These are phyloP conservation scores for Ophiostoma himal-ulmi DNA, from an alignment of 2,329 filamentous ascomycete species.

Conservation along the genomic window DNA sequence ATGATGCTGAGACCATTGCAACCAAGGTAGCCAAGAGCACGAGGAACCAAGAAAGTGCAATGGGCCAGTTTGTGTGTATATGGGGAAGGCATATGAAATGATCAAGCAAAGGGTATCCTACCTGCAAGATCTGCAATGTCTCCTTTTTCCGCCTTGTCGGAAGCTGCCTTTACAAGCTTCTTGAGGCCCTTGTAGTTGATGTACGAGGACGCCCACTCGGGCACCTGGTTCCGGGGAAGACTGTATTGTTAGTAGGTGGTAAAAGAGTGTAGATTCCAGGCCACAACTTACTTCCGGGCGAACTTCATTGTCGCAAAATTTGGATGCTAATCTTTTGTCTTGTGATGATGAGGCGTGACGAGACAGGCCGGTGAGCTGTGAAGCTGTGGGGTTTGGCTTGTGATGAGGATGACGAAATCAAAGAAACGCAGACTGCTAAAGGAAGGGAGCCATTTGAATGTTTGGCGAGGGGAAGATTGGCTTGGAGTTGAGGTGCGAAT, in stretches of 20 bases:
- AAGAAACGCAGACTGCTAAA: constrained; percentile 7
- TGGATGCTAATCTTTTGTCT: not conserved
- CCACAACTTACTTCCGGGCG: constrained; percentile 33
- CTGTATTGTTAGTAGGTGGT: constrained; percentile 18
- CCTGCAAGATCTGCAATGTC: constrained; percentile 83
- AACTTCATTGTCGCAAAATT: constrained; percentile 33
- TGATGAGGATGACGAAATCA: not conserved
- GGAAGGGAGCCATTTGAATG: constrained; percentile 8
- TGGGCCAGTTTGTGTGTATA: not conserved
- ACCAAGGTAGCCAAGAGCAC: not conserved
- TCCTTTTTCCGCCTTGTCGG: constrained; percentile 59
- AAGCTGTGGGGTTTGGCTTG: not conserved
- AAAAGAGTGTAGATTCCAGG: not conserved
- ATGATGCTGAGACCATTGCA: not conserved
- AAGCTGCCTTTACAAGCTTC: constrained; percentile 83
- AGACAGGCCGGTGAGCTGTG: not conserved
- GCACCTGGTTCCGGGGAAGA: constrained; percentile 75
- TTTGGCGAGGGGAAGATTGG: not conserved
- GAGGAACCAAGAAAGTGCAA: not conserved
- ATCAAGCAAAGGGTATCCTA: constrained; percentile 44
- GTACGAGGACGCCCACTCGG: constrained; percentile 77
- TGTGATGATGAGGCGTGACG: not conserved
- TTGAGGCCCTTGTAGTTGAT: constrained; percentile 91
- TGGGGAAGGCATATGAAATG: not conserved
- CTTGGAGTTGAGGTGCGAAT: not conserved